Conservation (phyloP, 2,329 filamentous ascomycete genomes). For the Aspergillus ustus region DNA sequence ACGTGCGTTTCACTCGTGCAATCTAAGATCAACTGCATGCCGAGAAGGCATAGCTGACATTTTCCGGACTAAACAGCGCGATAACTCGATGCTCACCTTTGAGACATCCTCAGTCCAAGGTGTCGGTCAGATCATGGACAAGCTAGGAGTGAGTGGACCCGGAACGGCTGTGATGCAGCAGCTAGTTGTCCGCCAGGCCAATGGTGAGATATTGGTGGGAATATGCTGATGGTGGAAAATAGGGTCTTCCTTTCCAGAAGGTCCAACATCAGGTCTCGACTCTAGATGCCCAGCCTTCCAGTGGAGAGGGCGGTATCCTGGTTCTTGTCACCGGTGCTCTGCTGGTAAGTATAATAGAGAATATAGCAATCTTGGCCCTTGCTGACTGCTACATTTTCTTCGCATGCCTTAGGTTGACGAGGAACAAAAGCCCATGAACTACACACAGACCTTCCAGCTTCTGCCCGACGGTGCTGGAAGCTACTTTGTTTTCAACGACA, state of each 20-base stretch:
- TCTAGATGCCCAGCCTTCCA: slow-evolving; percentile 80
- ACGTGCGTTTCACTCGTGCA: slow-evolving; percentile 64
- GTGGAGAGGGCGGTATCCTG: slow-evolving; percentile 70
- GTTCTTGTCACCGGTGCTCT: slow-evolving; percentile 89
- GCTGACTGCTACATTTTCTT: not conserved
- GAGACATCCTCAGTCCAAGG: slow-evolving; percentile 73
- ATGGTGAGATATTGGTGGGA: not conserved
- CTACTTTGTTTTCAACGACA: slow-evolving; percentile 91
- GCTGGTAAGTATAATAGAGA: slow-evolving; percentile 61
- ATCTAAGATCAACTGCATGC: not conserved
- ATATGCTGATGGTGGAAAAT: slow-evolving; percentile 18
- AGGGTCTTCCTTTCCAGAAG: slow-evolving; percentile 80
- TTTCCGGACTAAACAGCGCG: slow-evolving; percentile 59
- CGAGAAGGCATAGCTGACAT: slow-evolving; percentile 15
- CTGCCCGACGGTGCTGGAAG: slow-evolving; percentile 67
- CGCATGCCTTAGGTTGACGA: slow-evolving; percentile 72
- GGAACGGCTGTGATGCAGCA: not conserved
- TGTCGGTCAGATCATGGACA: slow-evolving; percentile 70
- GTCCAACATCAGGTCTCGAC: slow-evolving; percentile 79
- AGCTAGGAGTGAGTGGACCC: slow-evolving; percentile 69
- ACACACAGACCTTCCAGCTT: slow-evolving; percentile 88
- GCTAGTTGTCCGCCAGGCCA: not conserved
- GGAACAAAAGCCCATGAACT: slow-evolving; percentile 85
- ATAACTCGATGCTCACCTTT: slow-evolving; percentile 91
- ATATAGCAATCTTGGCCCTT: not conserved